These are phyloP conservation scores for Arabidopsis thaliana DNA, from an alignment of 345 rosid genomes.

Conservation along the genomic window TAIR10.1 NC_003074.8:19761001-19761500, in stretches of 20 bases:
- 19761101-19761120: constrained; percentile 34
- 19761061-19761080: constrained; percentile 46
- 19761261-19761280: constrained; percentile 40
- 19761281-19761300: constrained; percentile 44
- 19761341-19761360: constrained; percentile 28
- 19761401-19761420: constrained; percentile 52
- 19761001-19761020: constrained; percentile 26
- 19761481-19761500: no score
- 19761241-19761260: constrained; percentile 26
- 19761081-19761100: constrained; percentile 41
- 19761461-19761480: no score
- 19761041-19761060: constrained; percentile 36
- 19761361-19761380: constrained; percentile 22
- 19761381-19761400: constrained; percentile 52
- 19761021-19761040: constrained; percentile 31
- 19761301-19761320: constrained; percentile 3
- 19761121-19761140: constrained; percentile 29
- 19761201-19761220: constrained; percentile 45
- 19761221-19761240: constrained; percentile 17
- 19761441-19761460: no score
- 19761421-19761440: neutral
- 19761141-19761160: constrained; percentile 17
- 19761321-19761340: constrained; percentile 44
- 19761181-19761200: constrained; percentile 46
- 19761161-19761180: constrained; percentile 35